Conservation (phyloP, 2,329 filamentous ascomycete species). For the Amesomyces nigricolor region DNA sequence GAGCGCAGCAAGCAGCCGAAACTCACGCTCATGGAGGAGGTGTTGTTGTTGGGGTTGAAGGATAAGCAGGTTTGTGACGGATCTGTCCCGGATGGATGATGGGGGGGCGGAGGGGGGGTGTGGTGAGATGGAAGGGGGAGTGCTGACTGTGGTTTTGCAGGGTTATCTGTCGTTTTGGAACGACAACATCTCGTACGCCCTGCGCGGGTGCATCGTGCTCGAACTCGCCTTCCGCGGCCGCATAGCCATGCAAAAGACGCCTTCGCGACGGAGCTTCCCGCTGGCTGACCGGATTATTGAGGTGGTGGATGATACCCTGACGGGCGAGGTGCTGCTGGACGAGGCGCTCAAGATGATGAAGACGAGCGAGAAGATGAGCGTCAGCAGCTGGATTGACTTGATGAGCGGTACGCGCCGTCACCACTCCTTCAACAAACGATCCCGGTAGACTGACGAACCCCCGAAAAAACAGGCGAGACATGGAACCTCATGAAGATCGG, state of each 20-base stretch:
- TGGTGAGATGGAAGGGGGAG: constrained; percentile 8
- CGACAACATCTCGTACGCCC: constrained; percentile 97
- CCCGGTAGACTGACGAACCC: neutral
- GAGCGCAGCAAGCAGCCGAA: constrained; percentile 98
- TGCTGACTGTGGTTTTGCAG: constrained; percentile 39
- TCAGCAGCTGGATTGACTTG: constrained; percentile 96
- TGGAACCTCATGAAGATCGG: constrained; percentile 99
- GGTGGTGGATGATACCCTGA: constrained; percentile 93
- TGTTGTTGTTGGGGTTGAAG: constrained; percentile 89
- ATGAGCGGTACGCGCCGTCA: constrained; percentile 72
- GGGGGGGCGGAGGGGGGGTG: neutral
- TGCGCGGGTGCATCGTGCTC: constrained; percentile 96
- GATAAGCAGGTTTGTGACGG: constrained; percentile 76
- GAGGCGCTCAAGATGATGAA: constrained; percentile 99
- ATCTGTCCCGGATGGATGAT: constrained; percentile 3
- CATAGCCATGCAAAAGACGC: constrained; percentile 98
- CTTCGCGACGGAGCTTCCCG: constrained; percentile 83
- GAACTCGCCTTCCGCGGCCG: constrained; percentile 93
- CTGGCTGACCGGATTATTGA: constrained; percentile 91
- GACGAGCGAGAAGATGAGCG: constrained; percentile 99
- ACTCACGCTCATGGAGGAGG: constrained; percentile 97
- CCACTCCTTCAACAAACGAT: neutral
- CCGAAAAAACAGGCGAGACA: constrained; percentile 67
- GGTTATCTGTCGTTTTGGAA: constrained; percentile 99
- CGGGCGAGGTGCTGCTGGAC: constrained; percentile 93